Evolutionary conservation across 106 monocot genomes (phyloP), one percentile per base, ranked within the genome.

Genomic region (Dendrobium huoshanense): DNA sequence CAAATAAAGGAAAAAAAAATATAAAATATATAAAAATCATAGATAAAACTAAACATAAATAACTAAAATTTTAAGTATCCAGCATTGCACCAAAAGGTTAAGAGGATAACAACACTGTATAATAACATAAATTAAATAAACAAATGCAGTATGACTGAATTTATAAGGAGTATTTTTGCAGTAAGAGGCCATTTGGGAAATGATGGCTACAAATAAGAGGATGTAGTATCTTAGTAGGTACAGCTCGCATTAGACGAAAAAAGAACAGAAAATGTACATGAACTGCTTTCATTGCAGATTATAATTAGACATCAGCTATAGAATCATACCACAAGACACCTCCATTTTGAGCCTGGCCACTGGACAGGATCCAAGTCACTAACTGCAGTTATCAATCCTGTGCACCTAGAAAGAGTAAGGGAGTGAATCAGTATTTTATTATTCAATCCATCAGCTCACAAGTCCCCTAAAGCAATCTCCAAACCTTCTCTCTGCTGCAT

Each of bases 261-360:
- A 65, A 65, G 24, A 65, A 24, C 25, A 65, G n/a, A n/a, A 65
- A 65, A 65, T 25, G 2, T 9, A 11, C 13, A 51, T 13, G 51
- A 3, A 51, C 37, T 37, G 37, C 37, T 16, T 51, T 11, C 51
- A 51, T 51, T 51, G 15, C 15, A 65, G 25, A 65, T 65, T 65
- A 65, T 65, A 65, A 65, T 24, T 4, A 65, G 51, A 15, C 1
- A 40, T 74, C 41, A n/a, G 74, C 5, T 15, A 44, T 9, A 42
- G 73, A 75, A 41, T 4, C 77, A 79, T 87, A 95, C 95, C 90
- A 84, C 75, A 22, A 97, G 80, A 72, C 89, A 97, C 83, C 84
- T 88, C 96, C 96, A 97, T 84, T 94, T 97, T 73, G 96, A 97
- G 48, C 87, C 85, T 75, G 92, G 90, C 96, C 96, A 97, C 55